phyloP scores from a whole-genome alignment of 306 rosid species.

The Pachyrhizus erosus region DNA sequence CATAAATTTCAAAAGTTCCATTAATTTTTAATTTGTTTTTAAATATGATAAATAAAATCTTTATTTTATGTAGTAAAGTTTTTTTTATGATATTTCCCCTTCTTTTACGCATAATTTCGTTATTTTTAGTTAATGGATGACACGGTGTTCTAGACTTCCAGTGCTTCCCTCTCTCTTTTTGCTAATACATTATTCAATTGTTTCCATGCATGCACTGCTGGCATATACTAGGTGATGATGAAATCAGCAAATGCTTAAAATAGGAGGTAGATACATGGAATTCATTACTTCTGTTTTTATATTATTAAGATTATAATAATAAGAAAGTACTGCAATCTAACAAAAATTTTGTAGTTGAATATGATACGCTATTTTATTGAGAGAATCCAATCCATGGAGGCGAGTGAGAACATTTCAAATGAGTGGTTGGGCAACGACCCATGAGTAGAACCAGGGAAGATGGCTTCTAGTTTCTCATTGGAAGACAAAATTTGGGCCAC shows the following conservation, averaged over 20 bases:
- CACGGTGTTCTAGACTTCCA: no score
- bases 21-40: no score
- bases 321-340: background rate
- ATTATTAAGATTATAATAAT: background rate
- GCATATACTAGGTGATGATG: no score
- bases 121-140: no score
- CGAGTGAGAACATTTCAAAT: background rate
- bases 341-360: background rate
- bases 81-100: no score
- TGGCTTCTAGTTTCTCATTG: background rate
- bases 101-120: no score
- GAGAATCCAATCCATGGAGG: background rate
- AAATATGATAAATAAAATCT: no score
- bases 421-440: slow-evolving; percentile 26
- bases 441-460: background rate
- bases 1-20: no score
- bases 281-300: background rate
- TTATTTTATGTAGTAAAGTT: no score
- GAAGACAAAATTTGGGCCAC: background rate
- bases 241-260: background rate
- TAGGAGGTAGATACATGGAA: background rate
- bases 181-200: no score
- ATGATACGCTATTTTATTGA: background rate
- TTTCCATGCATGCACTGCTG: no score
- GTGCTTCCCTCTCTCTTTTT: no score